Base-by-base conservation (phyloP, 495 filamentous ascomycete species). In the Penicillium nucicola region DNA sequence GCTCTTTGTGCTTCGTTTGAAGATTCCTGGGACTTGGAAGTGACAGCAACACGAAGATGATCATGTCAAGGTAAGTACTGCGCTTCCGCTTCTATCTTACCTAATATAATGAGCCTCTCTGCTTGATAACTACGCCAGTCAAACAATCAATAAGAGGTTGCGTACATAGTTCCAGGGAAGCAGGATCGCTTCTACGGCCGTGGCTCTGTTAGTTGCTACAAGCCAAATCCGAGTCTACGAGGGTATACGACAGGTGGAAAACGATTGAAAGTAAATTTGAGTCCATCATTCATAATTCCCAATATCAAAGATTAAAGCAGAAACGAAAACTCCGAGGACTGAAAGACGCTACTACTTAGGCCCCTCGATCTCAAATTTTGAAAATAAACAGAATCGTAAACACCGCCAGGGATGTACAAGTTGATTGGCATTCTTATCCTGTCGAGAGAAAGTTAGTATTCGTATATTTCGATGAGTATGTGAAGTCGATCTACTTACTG, bases 261-360 rank as follows among this genome's bases (percentile, higher is more conserved):
- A 18, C 12, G 11, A 31, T 15, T 39, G 13, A 42, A 42, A 50
- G 22, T 50, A 37, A 35, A 55, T 39, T 41, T 28, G 18, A 50
- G 44, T 64, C 51, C 61, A 49, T 58, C 47, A 61, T 48, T 64
- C 57, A 33, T 58, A 52, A 64, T 55, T 53, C 58, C 52, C 28
- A 55, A 41, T 28, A 47, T 14, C 43, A 31, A 20, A 52, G 50
- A 41, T 17, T 37, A 35, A 56, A 60, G 12, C 17, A 48, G n/a
- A n/a, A 49, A 42, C 25, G 31, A 42, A 37, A 37, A 42, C 45
- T 53, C 52, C 40, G 31, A 45, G 53, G 43, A 45, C 28, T 35
- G 34, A 33, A 56, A 46, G 28, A 48, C 38, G 30, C 22, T 53
- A 18, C 42, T 55, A 45, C 45, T 32, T 32, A 34, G 40, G 42